Evolutionary conservation across 2,329 filamentous ascomycete genomes (phyloP).

Genomic region (Cytospora paraplurivora): DNA sequence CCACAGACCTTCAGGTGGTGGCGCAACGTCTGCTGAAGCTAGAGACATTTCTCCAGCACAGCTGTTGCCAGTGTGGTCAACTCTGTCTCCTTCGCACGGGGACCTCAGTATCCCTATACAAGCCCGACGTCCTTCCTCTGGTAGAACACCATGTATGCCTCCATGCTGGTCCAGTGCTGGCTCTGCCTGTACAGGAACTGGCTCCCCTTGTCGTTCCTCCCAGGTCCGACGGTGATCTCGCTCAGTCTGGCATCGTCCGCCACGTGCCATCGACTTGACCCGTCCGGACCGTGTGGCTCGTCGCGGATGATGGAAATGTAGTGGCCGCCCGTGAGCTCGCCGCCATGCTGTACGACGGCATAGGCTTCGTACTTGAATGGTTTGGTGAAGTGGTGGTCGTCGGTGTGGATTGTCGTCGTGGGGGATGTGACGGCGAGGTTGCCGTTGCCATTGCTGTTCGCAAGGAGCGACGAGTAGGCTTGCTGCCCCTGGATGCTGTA

Average conservation of each 20-base stretch:
- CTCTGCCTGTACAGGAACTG: constrained; percentile 43
- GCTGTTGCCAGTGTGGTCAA: not conserved
- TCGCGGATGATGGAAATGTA: constrained; percentile 74
- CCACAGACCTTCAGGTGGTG: no score
- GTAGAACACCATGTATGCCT: constrained; percentile 53
- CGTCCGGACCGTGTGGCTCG: constrained; percentile 37
- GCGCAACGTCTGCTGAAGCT: no score
- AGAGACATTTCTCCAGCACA: not conserved
- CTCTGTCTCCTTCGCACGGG: no score
- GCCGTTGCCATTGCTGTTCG: not conserved
- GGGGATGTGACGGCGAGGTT: constrained; percentile 30
- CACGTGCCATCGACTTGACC: constrained; percentile 49
- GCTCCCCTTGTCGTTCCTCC: constrained; percentile 39
- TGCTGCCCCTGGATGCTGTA: constrained; percentile 45
- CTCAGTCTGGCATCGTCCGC: constrained; percentile 51
- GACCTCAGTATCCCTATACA: not conserved
- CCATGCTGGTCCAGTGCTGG: constrained; percentile 33
- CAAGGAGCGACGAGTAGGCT: constrained; percentile 23
- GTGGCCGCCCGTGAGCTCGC: constrained; percentile 70
- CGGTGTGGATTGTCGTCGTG: constrained; percentile 33
- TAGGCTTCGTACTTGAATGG: constrained; percentile 84
- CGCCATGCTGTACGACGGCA: constrained; percentile 80
- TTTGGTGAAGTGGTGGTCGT: constrained; percentile 46
- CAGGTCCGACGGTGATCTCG: constrained; percentile 46
- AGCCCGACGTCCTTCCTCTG: constrained; percentile 28